These are phyloP conservation scores for Chlamydomonas incerta DNA, from an alignment of 139 green algal genomes.

Conservation along the genomic window DNA sequence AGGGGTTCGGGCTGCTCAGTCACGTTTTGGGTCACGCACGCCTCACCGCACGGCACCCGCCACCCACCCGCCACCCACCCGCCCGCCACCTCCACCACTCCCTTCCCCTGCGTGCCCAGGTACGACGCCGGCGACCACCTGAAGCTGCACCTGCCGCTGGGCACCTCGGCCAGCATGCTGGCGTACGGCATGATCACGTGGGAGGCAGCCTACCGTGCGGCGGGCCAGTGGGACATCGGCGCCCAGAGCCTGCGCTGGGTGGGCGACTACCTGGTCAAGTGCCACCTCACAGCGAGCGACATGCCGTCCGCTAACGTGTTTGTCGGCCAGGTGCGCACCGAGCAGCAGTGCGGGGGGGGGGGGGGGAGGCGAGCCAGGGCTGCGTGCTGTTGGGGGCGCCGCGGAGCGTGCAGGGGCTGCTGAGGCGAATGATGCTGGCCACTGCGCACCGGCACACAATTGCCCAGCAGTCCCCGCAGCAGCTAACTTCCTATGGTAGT, in stretches of 20 bases:
- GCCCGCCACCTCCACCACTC: neutral
- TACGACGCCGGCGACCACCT: too few relatives aligned
- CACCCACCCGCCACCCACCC: neutral
- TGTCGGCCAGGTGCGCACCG: slow-evolving; percentile 14
- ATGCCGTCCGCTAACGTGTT: slow-evolving; percentile 15
- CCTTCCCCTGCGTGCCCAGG: neutral
- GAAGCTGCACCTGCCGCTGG: slow-evolving; percentile 41
- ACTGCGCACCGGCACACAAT: too few relatives aligned
- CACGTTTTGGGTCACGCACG: too few relatives aligned
- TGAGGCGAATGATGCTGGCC: too few relatives aligned
- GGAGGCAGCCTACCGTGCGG: slow-evolving; percentile 10
- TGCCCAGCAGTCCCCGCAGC: too few relatives aligned
- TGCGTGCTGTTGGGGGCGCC: too few relatives aligned
- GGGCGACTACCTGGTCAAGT: slow-evolving; percentile 20
- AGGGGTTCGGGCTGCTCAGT: too few relatives aligned
- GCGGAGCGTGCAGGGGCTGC: too few relatives aligned
- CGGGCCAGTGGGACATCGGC: slow-evolving; percentile 16
- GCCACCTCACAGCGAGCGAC: slow-evolving; percentile 27
- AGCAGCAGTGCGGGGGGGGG: too few relatives aligned
- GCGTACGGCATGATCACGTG: slow-evolving; percentile 23
- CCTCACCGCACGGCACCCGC: too few relatives aligned
- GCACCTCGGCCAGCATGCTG: slow-evolving; percentile 6
- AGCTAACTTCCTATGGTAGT: too few relatives aligned
- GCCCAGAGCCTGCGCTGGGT: slow-evolving; percentile 27
- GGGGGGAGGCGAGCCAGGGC: too few relatives aligned